These are phyloP conservation scores for Kandelia obovata DNA, from an alignment of 345 rosid species.

Conservation along the genomic window DNA sequence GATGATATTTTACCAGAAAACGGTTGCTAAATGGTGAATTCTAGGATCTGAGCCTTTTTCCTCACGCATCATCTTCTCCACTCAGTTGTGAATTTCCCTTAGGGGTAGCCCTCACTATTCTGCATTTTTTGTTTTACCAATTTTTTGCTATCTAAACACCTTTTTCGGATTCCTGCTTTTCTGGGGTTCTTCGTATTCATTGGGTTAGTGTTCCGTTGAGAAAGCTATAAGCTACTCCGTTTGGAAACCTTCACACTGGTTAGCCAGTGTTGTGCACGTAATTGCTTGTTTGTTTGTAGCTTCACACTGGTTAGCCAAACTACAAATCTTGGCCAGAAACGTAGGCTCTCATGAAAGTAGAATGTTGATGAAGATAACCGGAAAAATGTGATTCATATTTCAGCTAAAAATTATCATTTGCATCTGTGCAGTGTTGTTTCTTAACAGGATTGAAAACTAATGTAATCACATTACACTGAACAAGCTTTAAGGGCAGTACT, in stretches of 20 bases:
- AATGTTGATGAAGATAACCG: no score
- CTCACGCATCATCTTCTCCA: no score
- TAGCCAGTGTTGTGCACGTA: not conserved
- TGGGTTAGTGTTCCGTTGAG: not conserved
- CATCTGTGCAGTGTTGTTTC: constrained; percentile 5
- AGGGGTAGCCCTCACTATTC: not conserved
- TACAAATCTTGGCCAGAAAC: no score
- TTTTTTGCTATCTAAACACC: not conserved
- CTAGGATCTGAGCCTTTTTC: not conserved
- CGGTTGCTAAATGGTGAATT: not conserved
- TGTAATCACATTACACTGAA: not conserved
- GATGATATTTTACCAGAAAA: not conserved
- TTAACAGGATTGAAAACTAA: constrained; percentile 2
- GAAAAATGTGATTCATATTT: not conserved
- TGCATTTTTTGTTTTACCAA: not conserved
- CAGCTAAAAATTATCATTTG: not conserved
- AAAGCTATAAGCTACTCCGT: not conserved
- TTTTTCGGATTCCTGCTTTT: not conserved
- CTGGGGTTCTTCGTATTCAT: not conserved
- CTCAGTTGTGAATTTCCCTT: not conserved
- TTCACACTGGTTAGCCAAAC: not conserved
- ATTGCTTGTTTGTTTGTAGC: not conserved
- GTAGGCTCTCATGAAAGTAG: not conserved
- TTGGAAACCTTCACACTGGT: not conserved
- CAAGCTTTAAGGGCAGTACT: not conserved